Conservation (phyloP, 2,329 filamentous ascomycete species). For the Septoria petroselini region DNA sequence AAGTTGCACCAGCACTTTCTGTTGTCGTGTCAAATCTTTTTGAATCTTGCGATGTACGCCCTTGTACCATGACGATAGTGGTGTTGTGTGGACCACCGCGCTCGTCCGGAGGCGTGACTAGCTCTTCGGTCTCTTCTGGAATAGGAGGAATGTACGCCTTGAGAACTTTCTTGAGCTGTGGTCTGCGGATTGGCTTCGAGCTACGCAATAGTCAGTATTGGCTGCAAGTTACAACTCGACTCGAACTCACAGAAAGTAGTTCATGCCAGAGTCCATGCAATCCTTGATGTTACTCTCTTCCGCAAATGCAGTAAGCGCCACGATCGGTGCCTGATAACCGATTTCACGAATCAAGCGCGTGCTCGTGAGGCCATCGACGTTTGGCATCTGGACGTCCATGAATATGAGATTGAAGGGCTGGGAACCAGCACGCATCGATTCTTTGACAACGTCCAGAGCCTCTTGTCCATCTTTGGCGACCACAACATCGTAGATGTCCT, state of each 20-base stretch:
- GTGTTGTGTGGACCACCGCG: conserved; percentile 14
- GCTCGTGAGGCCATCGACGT: conserved; percentile 82
- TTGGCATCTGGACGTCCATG: conserved; percentile 50
- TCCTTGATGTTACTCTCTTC: conserved; percentile 72
- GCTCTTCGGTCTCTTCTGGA: conserved; percentile 24
- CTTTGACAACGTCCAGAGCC: conserved; percentile 80
- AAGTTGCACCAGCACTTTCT: conserved; percentile 3
- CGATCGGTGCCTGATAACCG: conserved; percentile 84
- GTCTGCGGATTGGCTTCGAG: conserved; percentile 67
- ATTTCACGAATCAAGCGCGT: conserved; percentile 81
- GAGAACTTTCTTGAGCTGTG: conserved; percentile 79
- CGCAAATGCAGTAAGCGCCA: conserved; percentile 86
- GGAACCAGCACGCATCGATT: conserved; percentile 63
- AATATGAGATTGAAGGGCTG: conserved; percentile 82
- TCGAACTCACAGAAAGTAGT: conserved; percentile 66
- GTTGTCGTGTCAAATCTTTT: background rate
- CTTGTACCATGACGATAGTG: conserved; percentile 21
- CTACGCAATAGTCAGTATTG: conserved; percentile 7
- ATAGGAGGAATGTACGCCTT: conserved; percentile 63
- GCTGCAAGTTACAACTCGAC: background rate
- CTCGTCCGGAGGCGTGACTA: conserved; percentile 6
- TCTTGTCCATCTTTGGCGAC: conserved; percentile 66
- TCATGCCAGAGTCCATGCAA: conserved; percentile 81
- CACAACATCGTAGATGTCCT: conserved; percentile 81
- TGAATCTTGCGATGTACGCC: conserved; percentile 1